Conservation (phyloP, 2,329 filamentous ascomycete genomes). For the Juglanconis juglandina region DNA sequence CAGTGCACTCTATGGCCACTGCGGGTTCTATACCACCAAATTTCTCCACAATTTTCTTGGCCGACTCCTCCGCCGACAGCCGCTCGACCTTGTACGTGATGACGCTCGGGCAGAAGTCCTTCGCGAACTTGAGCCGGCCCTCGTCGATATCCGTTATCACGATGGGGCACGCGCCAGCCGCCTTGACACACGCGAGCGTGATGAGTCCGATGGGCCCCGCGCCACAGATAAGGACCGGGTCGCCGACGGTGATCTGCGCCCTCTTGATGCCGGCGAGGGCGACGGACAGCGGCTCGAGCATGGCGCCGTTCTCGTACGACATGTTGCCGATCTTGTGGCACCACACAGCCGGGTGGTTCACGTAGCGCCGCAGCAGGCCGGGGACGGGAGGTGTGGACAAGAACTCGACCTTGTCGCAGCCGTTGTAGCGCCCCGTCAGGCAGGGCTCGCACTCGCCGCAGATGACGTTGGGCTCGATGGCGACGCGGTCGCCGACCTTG, state of each 20-base stretch:
- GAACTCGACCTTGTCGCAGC: conserved; percentile 82
- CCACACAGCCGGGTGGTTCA: conserved; percentile 92
- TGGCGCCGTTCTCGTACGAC: conserved; percentile 84
- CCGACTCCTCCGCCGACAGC: conserved; percentile 66
- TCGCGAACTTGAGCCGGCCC: conserved; percentile 78
- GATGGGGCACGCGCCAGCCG: conserved; percentile 84
- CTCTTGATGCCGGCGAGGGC: conserved; percentile 85
- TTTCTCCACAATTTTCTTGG: conserved; percentile 61
- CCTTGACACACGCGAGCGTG: conserved; percentile 76
- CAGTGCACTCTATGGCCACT: conserved; percentile 87
- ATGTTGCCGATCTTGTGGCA: conserved; percentile 95
- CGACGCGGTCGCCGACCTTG: conserved; percentile 84
- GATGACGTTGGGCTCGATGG: conserved; percentile 90
- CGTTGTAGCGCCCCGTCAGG: conserved; percentile 90
- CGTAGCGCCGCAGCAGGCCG: conserved; percentile 83
- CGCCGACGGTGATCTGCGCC: conserved; percentile 75
- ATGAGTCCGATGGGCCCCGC: conserved; percentile 93
- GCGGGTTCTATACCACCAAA: conserved; percentile 79
- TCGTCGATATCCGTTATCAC: conserved; percentile 95
- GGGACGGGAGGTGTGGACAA: conserved; percentile 86
- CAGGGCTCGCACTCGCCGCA: conserved; percentile 89
- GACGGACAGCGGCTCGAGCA: conserved; percentile 87
- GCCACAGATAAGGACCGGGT: conserved; percentile 84
- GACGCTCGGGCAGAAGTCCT: conserved; percentile 74
- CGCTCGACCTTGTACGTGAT: conserved; percentile 74